Percentiles rank a stretch among this genome's conserved stretches.
Evolutionary conservation across 208 protist genomes (phyloP).

Genomic region (Trypanosoma grayi): DNA sequence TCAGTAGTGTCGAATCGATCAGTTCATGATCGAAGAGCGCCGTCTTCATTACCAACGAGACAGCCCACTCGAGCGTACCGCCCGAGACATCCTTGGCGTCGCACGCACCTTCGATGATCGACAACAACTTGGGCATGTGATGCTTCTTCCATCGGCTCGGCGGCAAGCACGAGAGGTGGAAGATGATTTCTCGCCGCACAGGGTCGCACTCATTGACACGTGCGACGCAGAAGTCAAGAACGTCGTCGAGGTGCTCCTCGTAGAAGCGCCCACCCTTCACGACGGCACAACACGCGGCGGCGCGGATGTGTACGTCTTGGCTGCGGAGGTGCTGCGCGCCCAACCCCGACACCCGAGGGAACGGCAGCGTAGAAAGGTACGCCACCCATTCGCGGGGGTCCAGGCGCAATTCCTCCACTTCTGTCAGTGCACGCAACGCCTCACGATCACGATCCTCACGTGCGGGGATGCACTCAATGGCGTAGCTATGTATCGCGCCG

Average conservation of each 20-base stretch:
- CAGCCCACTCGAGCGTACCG: neutral
- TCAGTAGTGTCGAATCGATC: constrained; percentile 1
- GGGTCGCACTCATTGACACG: constrained; percentile 10
- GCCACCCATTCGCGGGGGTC: neutral
- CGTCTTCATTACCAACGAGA: neutral
- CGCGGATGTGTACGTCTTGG: constrained; percentile 2
- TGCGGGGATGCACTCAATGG: constrained; percentile 3
- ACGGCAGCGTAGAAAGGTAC: constrained; percentile 9
- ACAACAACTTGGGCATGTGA: constrained; percentile 7
- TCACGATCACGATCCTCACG: constrained; percentile 14
- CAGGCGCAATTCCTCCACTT: constrained; percentile 1
- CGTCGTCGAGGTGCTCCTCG: constrained; percentile 13
- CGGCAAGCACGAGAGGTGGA: neutral
- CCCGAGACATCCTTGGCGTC: constrained; percentile 17
- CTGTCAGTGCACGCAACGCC: constrained; percentile 9
- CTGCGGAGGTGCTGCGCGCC: constrained; percentile 1
- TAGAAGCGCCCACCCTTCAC: constrained; percentile 7
- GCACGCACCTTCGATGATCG: constrained; percentile 1
- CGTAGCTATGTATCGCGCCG: constrained; percentile 1
- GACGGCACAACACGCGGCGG: neutral
- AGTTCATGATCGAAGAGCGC: neutral
- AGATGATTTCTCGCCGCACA: constrained; percentile 13
- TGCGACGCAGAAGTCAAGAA: constrained; percentile 21
- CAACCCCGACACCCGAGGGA: constrained; percentile 6
- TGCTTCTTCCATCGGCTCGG: constrained; percentile 11